Base-by-base conservation (phyloP, 2,329 filamentous ascomycete species). In the Fusarium sp. region DNA sequence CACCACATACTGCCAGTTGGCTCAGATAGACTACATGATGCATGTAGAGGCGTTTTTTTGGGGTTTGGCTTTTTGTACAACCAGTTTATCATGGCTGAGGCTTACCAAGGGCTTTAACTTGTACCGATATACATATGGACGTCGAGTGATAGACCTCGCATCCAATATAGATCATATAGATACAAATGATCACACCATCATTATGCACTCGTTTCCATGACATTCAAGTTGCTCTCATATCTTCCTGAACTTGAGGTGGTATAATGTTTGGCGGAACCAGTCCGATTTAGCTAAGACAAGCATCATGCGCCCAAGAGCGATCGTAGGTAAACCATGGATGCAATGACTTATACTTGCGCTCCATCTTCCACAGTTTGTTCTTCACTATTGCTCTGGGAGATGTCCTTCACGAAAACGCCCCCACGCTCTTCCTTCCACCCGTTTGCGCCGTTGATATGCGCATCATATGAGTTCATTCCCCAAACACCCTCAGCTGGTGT, bases 391-490 rank as follows among this genome's bases (percentile, higher is more conserved):
- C 11, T 46, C 26, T 59, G 55, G 48, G 44, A 30, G 26, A 31
- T 42, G 10, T 56, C 44, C n/a, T 76, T 70, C 5, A 83, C 79
- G 41, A 87, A 83, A n/a, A 85, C 75, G 2, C 85, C 85, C 7
- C 82, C 79, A 4, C 80, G 71, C 42, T 78, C 80, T 45, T 83
- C 80, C 19, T 76, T 79, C 85, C 85, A 87, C 5, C 76, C 78
- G 23, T 76, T 72, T 3, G 77, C 73, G 0, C 75, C 75, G 48
- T 77, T 79, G 19, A 77, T 72, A 37, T 80, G 76, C 1, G 84
- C 74, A 62, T 80, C 81, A 37, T 82, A 77, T 18, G 82, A 79
- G 0, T 80, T 80, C 79, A 83, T 79, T 2, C 80, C 76, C 85
- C 85, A 87, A 5, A 80, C 80, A 56, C 83, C 82, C 39, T 72